phyloP scores from a whole-genome alignment of 2,329 filamentous ascomycete species.

The Beauveria medogensis region DNA sequence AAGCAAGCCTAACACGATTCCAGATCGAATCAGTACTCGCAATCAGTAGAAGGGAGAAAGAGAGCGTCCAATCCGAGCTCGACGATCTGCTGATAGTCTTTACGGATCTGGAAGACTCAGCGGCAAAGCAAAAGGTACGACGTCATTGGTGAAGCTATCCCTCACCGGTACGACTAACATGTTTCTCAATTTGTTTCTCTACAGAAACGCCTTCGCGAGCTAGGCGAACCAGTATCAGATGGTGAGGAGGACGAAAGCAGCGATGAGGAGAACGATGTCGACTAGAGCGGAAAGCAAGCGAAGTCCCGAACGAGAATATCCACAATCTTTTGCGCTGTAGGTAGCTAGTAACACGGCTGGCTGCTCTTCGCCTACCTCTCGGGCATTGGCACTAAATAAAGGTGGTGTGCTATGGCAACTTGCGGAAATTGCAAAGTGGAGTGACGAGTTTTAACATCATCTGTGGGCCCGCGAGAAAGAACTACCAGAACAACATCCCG shows the following conservation, averaged over 20 bases:
- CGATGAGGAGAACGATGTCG: slow-evolving; percentile 47
- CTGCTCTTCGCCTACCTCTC: background rate
- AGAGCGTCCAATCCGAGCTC: slow-evolving; percentile 60
- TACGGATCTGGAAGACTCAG: slow-evolving; percentile 71
- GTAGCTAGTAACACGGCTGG: background rate
- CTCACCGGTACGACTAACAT: background rate
- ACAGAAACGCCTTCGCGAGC: slow-evolving; percentile 51
- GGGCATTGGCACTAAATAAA: background rate
- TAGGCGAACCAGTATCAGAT: slow-evolving; percentile 67
- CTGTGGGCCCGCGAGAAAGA: slow-evolving; percentile 5
- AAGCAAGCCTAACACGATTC: background rate
- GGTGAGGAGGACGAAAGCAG: slow-evolving; percentile 60
- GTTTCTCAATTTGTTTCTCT: background rate
- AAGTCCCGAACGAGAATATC: background rate
- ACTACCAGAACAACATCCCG: background rate
- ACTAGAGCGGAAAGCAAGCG: slow-evolving; percentile 22
- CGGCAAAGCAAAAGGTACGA: slow-evolving; percentile 63
- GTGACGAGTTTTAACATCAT: slow-evolving; percentile 1
- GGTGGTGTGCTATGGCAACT: background rate
- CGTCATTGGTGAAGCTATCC: background rate
- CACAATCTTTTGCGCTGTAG: background rate
- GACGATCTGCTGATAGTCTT: slow-evolving; percentile 79
- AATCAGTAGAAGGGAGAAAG: slow-evolving; percentile 52
- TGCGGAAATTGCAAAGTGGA: slow-evolving; percentile 9
- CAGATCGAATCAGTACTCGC: slow-evolving; percentile 25